These are phyloP conservation scores for Haplosporangium gracile DNA, from an alignment of 192 early-diverging fungal genomes.

Conservation along the genomic window DNA sequence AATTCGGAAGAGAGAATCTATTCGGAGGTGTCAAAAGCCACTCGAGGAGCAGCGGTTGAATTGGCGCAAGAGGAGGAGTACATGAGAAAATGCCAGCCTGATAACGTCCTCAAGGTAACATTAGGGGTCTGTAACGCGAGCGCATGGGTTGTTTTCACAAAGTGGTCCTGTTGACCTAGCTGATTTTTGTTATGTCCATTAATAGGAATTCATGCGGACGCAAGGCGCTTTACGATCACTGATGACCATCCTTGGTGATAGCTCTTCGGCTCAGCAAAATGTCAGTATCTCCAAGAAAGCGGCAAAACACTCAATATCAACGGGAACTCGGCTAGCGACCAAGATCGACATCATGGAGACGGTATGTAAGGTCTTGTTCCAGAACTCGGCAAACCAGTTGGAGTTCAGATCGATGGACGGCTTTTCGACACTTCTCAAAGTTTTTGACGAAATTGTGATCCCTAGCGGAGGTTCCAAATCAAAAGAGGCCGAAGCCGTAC, in stretches of 20 bases:
- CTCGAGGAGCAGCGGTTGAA: conserved; percentile 40
- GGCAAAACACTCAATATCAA: conserved; percentile 17
- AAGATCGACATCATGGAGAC: conserved; percentile 61
- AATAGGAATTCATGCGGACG: conserved; percentile 55
- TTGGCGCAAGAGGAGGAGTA: conserved; percentile 50
- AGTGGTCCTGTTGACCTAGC: neutral
- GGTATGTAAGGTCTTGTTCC: conserved; percentile 56
- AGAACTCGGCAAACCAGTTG: conserved; percentile 46
- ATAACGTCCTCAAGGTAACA: conserved; percentile 51
- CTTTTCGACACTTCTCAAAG: conserved; percentile 35
- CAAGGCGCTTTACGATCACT: conserved; percentile 52
- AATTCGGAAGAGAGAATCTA: conserved; percentile 45
- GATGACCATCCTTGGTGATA: conserved; percentile 40
- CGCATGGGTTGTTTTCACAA: neutral
- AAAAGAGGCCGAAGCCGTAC: neutral
- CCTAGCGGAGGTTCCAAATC: conserved; percentile 2
- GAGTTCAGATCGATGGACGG: conserved; percentile 56
- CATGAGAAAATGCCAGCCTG: conserved; percentile 48
- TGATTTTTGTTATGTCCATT: neutral
- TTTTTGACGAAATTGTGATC: conserved; percentile 54
- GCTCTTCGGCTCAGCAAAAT: conserved; percentile 9
- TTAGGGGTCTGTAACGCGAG: neutral
- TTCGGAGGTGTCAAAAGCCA: conserved; percentile 25
- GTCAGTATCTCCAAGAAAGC: conserved; percentile 13
- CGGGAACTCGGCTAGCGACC: conserved; percentile 38